Evolutionary conservation across 2,329 filamentous ascomycete genomes (phyloP).

Genomic region (Cladosporium velox): DNA sequence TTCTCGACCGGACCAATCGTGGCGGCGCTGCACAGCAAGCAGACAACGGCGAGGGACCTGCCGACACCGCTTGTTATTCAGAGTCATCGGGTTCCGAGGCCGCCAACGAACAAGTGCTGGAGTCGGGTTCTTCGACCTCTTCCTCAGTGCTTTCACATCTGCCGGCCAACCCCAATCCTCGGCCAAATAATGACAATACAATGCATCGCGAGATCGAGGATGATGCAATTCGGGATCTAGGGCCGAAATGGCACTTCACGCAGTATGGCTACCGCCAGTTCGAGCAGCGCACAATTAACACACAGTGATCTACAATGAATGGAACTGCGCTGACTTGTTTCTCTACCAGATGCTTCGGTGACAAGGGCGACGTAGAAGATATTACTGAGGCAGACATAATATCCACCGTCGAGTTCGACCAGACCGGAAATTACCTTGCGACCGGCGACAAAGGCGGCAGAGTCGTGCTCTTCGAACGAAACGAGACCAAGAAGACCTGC

Average conservation of each 20-base stretch:
- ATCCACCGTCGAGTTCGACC: slow-evolving; percentile 87
- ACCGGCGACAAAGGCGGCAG: slow-evolving; percentile 88
- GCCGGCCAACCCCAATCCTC: background rate
- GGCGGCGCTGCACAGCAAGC: slow-evolving; percentile 17
- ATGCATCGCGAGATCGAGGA: background rate
- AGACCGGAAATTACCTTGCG: slow-evolving; percentile 84
- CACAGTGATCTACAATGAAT: background rate
- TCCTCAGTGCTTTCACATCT: background rate
- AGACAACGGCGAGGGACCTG: slow-evolving; percentile 6
- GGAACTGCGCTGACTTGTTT: background rate
- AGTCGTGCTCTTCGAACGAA: slow-evolving; percentile 85
- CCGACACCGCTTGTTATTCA: background rate
- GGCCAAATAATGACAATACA: background rate
- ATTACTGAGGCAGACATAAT: slow-evolving; percentile 97
- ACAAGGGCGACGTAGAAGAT: slow-evolving; percentile 98
- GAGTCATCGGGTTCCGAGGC: slow-evolving; percentile 18
- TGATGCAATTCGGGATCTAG: background rate
- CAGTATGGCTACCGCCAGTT: slow-evolving; percentile 24
- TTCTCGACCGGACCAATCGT: slow-evolving; percentile 33
- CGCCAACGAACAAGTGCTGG: slow-evolving; percentile 4
- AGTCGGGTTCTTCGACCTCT: background rate
- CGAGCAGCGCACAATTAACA: background rate
- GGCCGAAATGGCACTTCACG: slow-evolving; percentile 26
- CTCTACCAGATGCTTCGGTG: slow-evolving; percentile 83
- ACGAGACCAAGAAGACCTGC: slow-evolving; percentile 99